Evolutionary conservation across 2,329 filamentous ascomycete genomes (phyloP).

Genomic region (Albophoma yamanashiensis): DNA sequence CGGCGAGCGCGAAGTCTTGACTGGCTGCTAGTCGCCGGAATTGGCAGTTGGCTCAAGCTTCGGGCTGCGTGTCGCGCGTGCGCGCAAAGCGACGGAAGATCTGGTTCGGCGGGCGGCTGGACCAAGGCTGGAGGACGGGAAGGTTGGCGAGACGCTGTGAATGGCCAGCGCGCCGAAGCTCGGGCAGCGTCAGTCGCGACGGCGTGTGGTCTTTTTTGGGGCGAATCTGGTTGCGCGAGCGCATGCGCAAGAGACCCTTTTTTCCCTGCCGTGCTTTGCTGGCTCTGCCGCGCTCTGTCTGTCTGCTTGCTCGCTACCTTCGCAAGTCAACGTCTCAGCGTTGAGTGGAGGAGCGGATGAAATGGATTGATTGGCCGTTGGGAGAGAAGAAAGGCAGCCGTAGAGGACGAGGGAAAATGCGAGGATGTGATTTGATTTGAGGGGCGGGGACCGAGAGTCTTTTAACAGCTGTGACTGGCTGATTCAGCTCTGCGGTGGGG

Average conservation of each 20-base stretch:
- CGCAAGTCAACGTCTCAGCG: constrained; percentile 7
- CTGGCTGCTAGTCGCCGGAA: not conserved
- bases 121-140: constrained; percentile 9
- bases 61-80: constrained; percentile 3
- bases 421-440: constrained; percentile 39
- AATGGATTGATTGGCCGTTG: constrained; percentile 38
- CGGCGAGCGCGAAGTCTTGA: not conserved
- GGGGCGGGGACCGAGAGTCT: constrained; percentile 29
- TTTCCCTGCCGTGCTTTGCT: constrained; percentile 5
- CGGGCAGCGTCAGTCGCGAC: not conserved
- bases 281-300: constrained; percentile 4
- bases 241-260: constrained; percentile 7
- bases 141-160: constrained; percentile 9
- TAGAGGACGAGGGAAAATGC: constrained; percentile 29
- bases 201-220: constrained; percentile 2
- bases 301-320: constrained; percentile 6
- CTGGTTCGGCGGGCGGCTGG: constrained; percentile 4
- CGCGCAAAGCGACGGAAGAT: not conserved
- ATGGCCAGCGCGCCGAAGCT: constrained; percentile 8
- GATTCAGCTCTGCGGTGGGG: constrained; percentile 32
- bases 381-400: constrained; percentile 21
- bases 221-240: constrained; percentile 12
- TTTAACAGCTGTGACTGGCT: constrained; percentile 40
- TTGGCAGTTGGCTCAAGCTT: constrained; percentile 4
- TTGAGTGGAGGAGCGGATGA: constrained; percentile 26